Conservation (phyloP, 495 filamentous ascomycete genomes). For the Talaromyces proteolyticus region DNA sequence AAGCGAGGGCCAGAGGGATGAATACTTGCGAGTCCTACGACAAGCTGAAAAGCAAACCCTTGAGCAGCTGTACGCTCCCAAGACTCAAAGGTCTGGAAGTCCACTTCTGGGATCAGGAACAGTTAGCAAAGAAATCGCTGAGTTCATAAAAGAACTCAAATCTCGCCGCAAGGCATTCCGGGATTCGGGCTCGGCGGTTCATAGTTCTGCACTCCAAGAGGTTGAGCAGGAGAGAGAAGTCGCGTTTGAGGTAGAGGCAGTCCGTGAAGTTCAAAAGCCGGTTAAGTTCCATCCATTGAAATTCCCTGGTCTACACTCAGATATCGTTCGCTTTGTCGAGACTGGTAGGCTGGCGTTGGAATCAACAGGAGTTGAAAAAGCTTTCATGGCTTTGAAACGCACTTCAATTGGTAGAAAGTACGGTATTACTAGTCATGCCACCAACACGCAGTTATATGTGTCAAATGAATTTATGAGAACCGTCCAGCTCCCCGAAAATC, state of each 20-base stretch:
- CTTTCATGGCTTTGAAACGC: conserved; percentile 24
- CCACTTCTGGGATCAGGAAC: not conserved
- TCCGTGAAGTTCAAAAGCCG: conserved; percentile 32
- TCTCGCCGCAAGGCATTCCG: conserved; percentile 17
- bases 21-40: conserved; percentile 27
- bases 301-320: conserved; percentile 26
- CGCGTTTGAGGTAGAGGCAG: conserved; percentile 40
- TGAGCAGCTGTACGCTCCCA: conserved; percentile 35
- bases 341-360: conserved; percentile 21
- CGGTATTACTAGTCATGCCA: conserved; percentile 13
- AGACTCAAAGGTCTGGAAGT: not conserved
- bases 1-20: conserved; percentile 17
- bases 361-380: conserved; percentile 16
- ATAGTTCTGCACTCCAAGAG: conserved; percentile 40
- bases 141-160: conserved; percentile 26
- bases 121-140: conserved; percentile 9
- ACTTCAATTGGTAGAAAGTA: conserved; percentile 30
- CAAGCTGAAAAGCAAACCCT: conserved; percentile 37
- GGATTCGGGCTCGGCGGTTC: conserved; percentile 19
- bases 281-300: conserved; percentile 10
- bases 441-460: conserved; percentile 22
- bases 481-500: conserved; percentile 11
- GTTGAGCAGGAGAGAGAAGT: conserved; percentile 48
- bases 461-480: conserved; percentile 35
- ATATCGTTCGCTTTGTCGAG: conserved; percentile 28